Evolutionary conservation across 306 rosid species (phyloP), one percentile per base, ranked within the genome.

Genomic region (Pueraria montana): DNA sequence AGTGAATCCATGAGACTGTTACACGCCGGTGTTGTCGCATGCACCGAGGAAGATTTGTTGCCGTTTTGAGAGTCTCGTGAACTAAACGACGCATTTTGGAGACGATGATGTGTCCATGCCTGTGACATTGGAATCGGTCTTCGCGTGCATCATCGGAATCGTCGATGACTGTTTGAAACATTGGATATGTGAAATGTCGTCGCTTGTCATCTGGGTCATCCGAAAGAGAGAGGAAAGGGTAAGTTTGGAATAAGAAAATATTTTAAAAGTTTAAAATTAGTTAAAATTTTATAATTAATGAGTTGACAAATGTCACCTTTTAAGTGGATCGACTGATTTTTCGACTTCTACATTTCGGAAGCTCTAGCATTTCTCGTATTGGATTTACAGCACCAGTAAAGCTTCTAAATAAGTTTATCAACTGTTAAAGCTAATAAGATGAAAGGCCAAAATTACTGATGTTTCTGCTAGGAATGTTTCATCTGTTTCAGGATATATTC

Each of bases 1-100:
- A 94, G 97, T 78, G 93, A 91, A 6, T 92, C 90, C 80, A 46
- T 76, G 14, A 97, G 97, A 68, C 93, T 90, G 53, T 84, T 83
- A 77, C 42, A 81, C 32, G 87, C 90, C 5, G 88, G 93, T n/a
- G n/a, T n/a, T 40, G 92, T 84, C 49, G 89, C 87, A 6, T 52
- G 58, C 58, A 52, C 21, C 63, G 63, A 0, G 0, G 88, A 89
- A 0, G 91, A 89, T 49, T 94, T 95, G 61, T 93, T 92, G 26
- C 95, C 97, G 81, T 91, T 96, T 83, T 91, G 86, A 27, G 98
- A 95, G 27, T 95, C 97, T 32, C 90, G 71, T 0, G 95, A 90
- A 91, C 83, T 93, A 95, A 24, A 73, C 87, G 1, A 88, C 79
- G 20, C 89, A 88, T 65, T 95, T 95, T 11, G 95, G 95, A 4